Evolutionary conservation across 352 stramenopile genomes (phyloP), one percentile per base, ranked within the genome.

Genomic region (Phytophthora syringae): DNA sequence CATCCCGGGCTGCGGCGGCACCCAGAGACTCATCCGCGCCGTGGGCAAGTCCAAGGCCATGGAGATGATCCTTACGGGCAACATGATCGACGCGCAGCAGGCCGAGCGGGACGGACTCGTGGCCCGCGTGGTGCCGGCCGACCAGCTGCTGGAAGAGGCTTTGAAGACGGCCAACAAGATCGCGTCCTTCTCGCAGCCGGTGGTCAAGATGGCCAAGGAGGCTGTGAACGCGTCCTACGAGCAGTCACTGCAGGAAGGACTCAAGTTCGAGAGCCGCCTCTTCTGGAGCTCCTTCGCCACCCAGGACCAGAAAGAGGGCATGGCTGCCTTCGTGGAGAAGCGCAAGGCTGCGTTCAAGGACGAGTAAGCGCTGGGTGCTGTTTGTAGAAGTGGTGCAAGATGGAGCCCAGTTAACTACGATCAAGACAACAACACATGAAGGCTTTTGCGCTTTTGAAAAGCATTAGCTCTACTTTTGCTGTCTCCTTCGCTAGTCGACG

Each of bases 1-100:
- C 30, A 99, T 99, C 64, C 96, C 98, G n/a, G 94, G 95, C 68
- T 89, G 82, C 51, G 98, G 98, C 51, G 97, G 97, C 42, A 99
- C 97, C 0, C 97, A 99, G 85, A 82, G 97, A 36, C 82, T 99
- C 28, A 97, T 99, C 67, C 91, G 96, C 37, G 96, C 97, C 1
- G 88, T 99, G 53, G 98, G 98, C 64, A 99, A 99, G 85, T 90
- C 94, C 30, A 99, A 99, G 80, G 95, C 95, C 42, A 99, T 99
- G 98, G 91, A 99, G 70, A 98, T 99, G 93, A 89, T 98, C 48
- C 85, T 99, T 39, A 99, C 98, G n/a, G 98, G 97, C 52, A 97
- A 96, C 77, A 95, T 98, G 79, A 98, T 99, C 48, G 85, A 92
- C 78, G 97, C 97, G 5, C 77, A 99, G 54, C 90, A 99, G 78